A percentile compares a stretch with the other conserved stretches of the same genome.
These are phyloP conservation scores for Lablab purpureus DNA, from an alignment of 306 rosid species.

Conservation along the genomic window DNA sequence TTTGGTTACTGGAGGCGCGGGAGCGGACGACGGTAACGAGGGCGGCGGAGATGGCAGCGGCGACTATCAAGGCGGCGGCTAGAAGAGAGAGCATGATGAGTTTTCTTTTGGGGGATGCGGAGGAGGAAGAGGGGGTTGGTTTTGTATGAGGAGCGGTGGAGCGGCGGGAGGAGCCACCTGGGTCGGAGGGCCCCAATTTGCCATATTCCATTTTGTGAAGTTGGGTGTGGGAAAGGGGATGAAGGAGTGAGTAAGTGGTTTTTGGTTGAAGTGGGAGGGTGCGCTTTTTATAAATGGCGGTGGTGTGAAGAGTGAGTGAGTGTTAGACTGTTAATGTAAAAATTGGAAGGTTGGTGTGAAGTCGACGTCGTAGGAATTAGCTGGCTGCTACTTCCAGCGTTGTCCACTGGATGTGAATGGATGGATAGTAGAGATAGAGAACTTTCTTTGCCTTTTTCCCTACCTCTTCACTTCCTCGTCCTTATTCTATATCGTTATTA, in stretches of 20 bases:
- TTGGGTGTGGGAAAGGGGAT: background rate
- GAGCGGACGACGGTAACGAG: constrained; percentile 50
- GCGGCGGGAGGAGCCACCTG: constrained; percentile 54
- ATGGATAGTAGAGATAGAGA: background rate
- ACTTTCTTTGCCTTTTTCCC: background rate
- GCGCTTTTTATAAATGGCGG: constrained; percentile 1
- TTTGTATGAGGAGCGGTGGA: constrained; percentile 48
- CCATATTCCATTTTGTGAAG: constrained; percentile 59
- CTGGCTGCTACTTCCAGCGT: constrained; percentile 64
- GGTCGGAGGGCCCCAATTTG: constrained; percentile 54
- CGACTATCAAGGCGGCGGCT: constrained; percentile 59
- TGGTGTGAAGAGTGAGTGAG: background rate
- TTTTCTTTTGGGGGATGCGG: constrained; percentile 38
- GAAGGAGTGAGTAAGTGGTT: background rate
- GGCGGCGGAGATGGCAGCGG: constrained; percentile 70
- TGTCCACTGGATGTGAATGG: constrained; percentile 47
- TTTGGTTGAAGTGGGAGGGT: constrained; percentile 8
- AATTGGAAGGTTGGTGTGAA: constrained; percentile 63
- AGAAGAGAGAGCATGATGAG: constrained; percentile 58
- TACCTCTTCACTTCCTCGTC: background rate
- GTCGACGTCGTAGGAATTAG: constrained; percentile 65
- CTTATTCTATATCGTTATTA: background rate
- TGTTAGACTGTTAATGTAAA: background rate
- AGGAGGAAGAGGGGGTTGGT: background rate
- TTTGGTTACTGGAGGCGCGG: background rate